A percentile compares a stretch with the other conserved stretches of the same genome.
phyloP scores from a whole-genome alignment of 192 early-diverging fungal species.

The Backusella tuberculispora region DNA sequence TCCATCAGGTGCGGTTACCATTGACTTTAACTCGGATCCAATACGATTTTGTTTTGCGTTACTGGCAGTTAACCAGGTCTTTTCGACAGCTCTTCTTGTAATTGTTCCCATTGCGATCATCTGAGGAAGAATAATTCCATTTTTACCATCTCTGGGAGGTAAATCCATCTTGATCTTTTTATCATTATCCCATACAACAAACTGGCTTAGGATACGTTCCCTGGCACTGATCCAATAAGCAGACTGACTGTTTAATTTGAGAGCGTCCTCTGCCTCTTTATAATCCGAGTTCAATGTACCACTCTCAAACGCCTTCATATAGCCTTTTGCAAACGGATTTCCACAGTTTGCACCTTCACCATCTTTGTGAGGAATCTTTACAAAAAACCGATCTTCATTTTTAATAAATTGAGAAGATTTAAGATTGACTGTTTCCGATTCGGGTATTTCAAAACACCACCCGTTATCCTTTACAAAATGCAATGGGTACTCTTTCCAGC shows the following conservation, averaged over 20 bases:
- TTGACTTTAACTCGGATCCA: slow-evolving; percentile 93
- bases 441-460: slow-evolving; percentile 75
- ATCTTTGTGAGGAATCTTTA: slow-evolving; percentile 84
- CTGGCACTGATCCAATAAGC: slow-evolving; percentile 91
- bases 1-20: slow-evolving; percentile 80
- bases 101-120: slow-evolving; percentile 94
- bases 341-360: slow-evolving; percentile 81
- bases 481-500: slow-evolving; percentile 84
- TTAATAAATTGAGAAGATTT: slow-evolving; percentile 44
- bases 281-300: slow-evolving; percentile 76
- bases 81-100: slow-evolving; percentile 91
- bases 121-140: slow-evolving; percentile 88
- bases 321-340: slow-evolving; percentile 87
- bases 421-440: slow-evolving; percentile 2
- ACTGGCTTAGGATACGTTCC: slow-evolving; percentile 81
- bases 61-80: slow-evolving; percentile 94
- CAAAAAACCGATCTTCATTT: slow-evolving; percentile 46
- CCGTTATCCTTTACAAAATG: slow-evolving; percentile 68
- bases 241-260: slow-evolving; percentile 76
- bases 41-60: slow-evolving; percentile 89
- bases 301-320: slow-evolving; percentile 77
- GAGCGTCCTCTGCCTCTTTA: slow-evolving; percentile 71
- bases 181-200: slow-evolving; percentile 78
- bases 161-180: slow-evolving; percentile 49
- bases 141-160: slow-evolving; percentile 32